Evolutionary conservation across 1,284 basidiomycete genomes (phyloP), one percentile per base, ranked within the genome.

Genomic region (Taiwanofungus camphoratus): DNA sequence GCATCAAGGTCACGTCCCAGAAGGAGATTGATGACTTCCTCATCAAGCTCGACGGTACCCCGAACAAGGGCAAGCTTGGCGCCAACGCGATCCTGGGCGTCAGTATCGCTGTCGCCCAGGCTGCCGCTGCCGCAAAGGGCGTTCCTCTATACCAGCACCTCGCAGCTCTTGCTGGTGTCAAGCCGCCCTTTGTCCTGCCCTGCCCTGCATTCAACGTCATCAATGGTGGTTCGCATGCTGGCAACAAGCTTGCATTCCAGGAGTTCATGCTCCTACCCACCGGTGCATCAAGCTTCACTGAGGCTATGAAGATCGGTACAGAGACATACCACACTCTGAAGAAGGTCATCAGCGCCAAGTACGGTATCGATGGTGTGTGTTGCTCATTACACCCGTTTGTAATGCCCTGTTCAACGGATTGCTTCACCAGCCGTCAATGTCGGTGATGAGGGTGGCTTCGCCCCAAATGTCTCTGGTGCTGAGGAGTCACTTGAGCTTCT

Each of bases 261-360:
- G 96, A 99, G 74, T 99, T 99, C 78, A 99, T 99, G 96, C 81
- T 99, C 57, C 79, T 98, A 53, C 95, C 96, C 54, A 96, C 92
- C 49, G 95, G 93, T 49, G 93, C 93, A 42, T 61, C 74, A 42
- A 81, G 78, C 52, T 99, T 99, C 79, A 85, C 90, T 42, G 94
- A 99, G 76, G 91, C 96, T 49, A 85, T 99, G 84, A 94, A 96
- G 76, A 92, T 98, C 57, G 96, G 96, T 53, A 89, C 94, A 18
- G 96, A 99, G 76, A 92, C 90, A 31, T 99, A 98, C 77, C 95
- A 98, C 80, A 88, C 85, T 57, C 78, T 99, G 65, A 99, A 99
- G 80, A 96, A 94, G 79, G 95, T 99, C 65, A 99, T 99, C 76
- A 87, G 86, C 67, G 87, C 89, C 70, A 97, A 98, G 75, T 99